Evolutionary conservation across 805 yeast genomes (phyloP), one percentile per base, ranked within the genome.

Genomic region (Suhomyces faveliae): DNA sequence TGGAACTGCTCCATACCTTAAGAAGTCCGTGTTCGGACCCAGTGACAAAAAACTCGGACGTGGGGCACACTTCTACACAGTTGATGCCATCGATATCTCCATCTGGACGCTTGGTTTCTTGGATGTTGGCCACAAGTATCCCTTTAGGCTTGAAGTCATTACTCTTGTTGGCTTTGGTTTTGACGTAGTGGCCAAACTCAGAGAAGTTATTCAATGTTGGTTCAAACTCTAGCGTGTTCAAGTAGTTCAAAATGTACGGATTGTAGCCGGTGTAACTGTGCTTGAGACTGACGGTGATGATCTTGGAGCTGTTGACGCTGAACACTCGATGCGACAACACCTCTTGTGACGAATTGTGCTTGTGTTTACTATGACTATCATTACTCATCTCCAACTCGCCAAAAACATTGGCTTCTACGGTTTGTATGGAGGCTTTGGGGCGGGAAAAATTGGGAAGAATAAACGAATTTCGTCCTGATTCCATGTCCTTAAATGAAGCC

Each of bases 11-110:
- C 97, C 97, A 94, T 0, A 92, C 64, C 53, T 81, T 85, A 35
- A 94, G 58, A 1, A 69, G 60, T 0, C 97, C 96, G 23, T 78
- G 77, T 42, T 83, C 86, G 6, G 94, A 88, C 2, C 90, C 96
- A 1, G 94, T 83, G 2, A 89, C 68, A 52, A 92, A 83, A 53
- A 80, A 85, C 20, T 78, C 78, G 12, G 81, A 76, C 23, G 85
- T 83, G 0, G 85, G 83, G 4, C 87, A 76, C 0, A 80, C 77
- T 1, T 75, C 79, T 7, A 89, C 60, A 22, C 83, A 67, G 19
- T 74, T 81, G n/a, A 90, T 70, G 1, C 65, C 63, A 38, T 68
- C 74, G 8, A 61, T 58, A 1, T 53, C 51, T 6, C 53, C 55
- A 2, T 81, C 43, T 0, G 80, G 72, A n/a, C 68, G 68, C 57